phyloP scores from a whole-genome alignment of 768 basidiomycete genomes.

The Mycena vitilis region DNA sequence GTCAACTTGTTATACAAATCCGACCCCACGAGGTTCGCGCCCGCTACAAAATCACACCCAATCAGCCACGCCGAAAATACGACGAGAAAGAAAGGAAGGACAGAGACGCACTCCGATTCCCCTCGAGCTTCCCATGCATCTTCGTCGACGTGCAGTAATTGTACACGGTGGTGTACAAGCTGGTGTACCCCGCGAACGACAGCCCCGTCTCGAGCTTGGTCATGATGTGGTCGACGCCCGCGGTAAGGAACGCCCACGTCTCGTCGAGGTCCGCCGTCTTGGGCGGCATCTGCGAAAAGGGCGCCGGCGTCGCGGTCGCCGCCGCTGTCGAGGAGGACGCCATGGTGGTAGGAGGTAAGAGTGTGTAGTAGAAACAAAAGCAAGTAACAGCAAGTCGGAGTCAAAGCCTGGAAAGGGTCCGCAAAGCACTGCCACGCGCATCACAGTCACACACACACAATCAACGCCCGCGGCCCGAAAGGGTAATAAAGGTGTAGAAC shows the following conservation, averaged over 20 bases:
- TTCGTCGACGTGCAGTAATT: constrained; percentile 90
- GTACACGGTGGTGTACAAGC: constrained; percentile 91
- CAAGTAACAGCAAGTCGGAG: too few species aligned
- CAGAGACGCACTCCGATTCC: constrained; percentile 73
- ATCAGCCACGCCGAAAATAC: not conserved
- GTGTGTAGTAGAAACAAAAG: too few species aligned
- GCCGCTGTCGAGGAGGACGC: constrained; percentile 24
- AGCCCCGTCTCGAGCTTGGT: constrained; percentile 89
- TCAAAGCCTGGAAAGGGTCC: not conserved
- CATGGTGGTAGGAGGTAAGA: constrained; percentile 5
- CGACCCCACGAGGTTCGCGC: constrained; percentile 95
- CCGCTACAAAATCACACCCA: constrained; percentile 60
- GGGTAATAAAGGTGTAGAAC: not conserved
- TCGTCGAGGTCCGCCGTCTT: constrained; percentile 38
- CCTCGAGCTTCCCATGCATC: constrained; percentile 55
- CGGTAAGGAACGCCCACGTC: constrained; percentile 37
- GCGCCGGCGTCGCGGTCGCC: constrained; percentile 6
- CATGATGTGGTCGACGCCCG: constrained; percentile 90
- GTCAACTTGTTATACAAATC: constrained; percentile 97
- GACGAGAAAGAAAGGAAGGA: constrained; percentile 47
- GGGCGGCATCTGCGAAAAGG: constrained; percentile 37
- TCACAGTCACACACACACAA: not conserved
- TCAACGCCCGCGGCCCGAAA: not conserved
- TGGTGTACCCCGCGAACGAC: constrained; percentile 82
- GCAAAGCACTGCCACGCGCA: not conserved